Base-by-base conservation (phyloP, 169 alveolate genomes). In the Blepharisma undulans region DNA sequence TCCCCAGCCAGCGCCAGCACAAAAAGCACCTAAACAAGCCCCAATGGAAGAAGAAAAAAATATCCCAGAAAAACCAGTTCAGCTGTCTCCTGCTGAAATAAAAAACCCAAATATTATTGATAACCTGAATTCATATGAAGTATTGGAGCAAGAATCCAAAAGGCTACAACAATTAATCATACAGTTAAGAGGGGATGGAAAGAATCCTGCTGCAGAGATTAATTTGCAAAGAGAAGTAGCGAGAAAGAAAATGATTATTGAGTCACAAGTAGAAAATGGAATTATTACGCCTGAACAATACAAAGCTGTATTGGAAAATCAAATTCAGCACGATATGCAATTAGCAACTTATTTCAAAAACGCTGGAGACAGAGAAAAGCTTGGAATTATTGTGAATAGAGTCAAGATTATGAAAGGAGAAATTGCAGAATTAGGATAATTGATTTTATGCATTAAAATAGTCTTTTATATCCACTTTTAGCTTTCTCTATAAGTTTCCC, bases 201-300 rank as follows among this genome's bases (percentile, higher is more conserved):
- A 72, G 66, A 36, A 72, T 33, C 34, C 82, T 14, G 60, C 29
- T 27, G 22, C 22, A 21, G 25, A 61, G 6, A 60, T 66, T 25
- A 66, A 60, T 30, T 21, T 30, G 6, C 82, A 66, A 66, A 66
- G 82, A 72, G 90, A 60, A 66, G 48, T 86, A 27, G 72, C 72
- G 80, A 60, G 34, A 86, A 86, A 86, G 27, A 86, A 30, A 36
- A 61, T 30, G 48, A 86, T 86, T 4, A 66, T 86, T 22, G 82
- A 86, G 72, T n/a, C 90, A 21, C 82, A 86, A 86, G 72, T 72
- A 29, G 90, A 36, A 27, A 86, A 86, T 27, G 90, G 82, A 19
- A 72, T 72, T 29, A 86, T 86, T 10, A 25, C 90, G 27, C 82
- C 80, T 27, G 90, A 86, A 4, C 82, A 86, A 72, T 86, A 86